Percentiles rank a stretch among this genome's conserved stretches.
Evolutionary conservation across 2,329 filamentous ascomycete species (phyloP).

Genomic region (Cercospora sojina): DNA sequence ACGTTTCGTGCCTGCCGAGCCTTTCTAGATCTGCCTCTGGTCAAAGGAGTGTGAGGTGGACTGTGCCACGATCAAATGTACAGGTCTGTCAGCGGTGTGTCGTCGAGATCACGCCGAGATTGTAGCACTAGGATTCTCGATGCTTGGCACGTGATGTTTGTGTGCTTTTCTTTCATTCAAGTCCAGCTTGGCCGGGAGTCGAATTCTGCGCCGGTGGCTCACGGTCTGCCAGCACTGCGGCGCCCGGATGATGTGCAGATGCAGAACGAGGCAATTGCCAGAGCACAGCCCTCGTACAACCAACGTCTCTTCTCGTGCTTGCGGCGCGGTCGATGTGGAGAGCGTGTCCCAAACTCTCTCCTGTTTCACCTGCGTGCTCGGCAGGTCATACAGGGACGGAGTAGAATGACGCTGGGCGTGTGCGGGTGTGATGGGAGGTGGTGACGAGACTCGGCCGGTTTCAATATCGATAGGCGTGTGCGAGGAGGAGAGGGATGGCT

Average conservation of each 20-base stretch:
- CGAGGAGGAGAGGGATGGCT: conserved; percentile 12
- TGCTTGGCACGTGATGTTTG: conserved; percentile 1
- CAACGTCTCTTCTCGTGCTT: conserved; percentile 8
- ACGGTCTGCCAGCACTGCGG: conserved; percentile 9
- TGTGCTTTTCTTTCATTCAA: conserved; percentile 12
- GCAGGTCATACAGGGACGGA: conserved; percentile 16
- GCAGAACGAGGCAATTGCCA: background rate
- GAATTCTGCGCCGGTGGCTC: background rate
- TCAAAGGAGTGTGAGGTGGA: conserved; percentile 26
- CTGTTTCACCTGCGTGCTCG: conserved; percentile 17
- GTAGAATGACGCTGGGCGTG: background rate
- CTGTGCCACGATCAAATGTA: conserved; percentile 25
- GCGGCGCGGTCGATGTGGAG: conserved; percentile 9
- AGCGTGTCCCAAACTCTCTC: conserved; percentile 13
- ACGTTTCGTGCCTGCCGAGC: conserved; percentile 20
- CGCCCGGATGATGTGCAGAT: background rate
- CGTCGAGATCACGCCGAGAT: background rate
- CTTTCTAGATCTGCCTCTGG: conserved; percentile 13
- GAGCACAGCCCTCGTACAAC: conserved; percentile 7
- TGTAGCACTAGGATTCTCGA: background rate
- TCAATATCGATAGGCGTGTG: conserved; percentile 14
- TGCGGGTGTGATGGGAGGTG: conserved; percentile 5
- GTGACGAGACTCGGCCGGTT: conserved; percentile 18
- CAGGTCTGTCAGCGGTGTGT: conserved; percentile 5
- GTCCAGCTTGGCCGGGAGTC: conserved; percentile 20